Base-by-base conservation (phyloP, 179 eudicot genomes). In the Nepenthes alata region DNA sequence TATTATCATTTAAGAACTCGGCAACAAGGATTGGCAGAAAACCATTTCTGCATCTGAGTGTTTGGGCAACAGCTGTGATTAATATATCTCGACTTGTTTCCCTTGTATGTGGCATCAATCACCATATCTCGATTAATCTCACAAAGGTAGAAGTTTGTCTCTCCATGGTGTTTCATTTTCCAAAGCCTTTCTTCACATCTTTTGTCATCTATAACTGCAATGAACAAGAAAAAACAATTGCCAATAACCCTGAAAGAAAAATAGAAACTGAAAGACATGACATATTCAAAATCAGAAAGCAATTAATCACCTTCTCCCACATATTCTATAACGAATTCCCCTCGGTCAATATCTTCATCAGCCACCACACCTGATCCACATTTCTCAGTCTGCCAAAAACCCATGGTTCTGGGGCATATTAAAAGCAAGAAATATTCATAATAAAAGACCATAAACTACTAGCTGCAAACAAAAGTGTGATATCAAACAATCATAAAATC, bases 11-110 rank as follows among this genome's bases (percentile, higher is more conserved):
- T 56, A 3, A 41, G 64, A 62, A 66, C 63, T 11, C 38, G 66
- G 67, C 58, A 72, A 55, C 11, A 61, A 72, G 62, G 61, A 66
- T 39, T 47, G 35, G 64, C 52, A 55, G 45, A 57, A n/a, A 64
- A 93, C 98, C 98, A 93, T 90, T 93, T 93, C 81, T 89, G 98
- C 98, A 93, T 89, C 81, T 93, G 97, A 51, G 98, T 93, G 76
- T 93, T 93, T 15, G 98, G 98, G 61, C 78, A 80, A 66, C 98
- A 93, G 67, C 98, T 85, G 68, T 93, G 98, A 78, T 93, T 93
- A 12, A 93, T 93, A 74, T 89, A 93, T 89, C 98, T 83, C 47
- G 98, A 93, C 70, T 87, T 85, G 71, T 93, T 93, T 71, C 98
- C 98, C 78, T 90, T 89, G 75, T 55, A 79, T 57, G 98, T 89